Percentiles rank a stretch among this genome's conserved stretches.
phyloP scores from a whole-genome alignment of 73 alveolate genomes.

The Urostyla sp. region DNA sequence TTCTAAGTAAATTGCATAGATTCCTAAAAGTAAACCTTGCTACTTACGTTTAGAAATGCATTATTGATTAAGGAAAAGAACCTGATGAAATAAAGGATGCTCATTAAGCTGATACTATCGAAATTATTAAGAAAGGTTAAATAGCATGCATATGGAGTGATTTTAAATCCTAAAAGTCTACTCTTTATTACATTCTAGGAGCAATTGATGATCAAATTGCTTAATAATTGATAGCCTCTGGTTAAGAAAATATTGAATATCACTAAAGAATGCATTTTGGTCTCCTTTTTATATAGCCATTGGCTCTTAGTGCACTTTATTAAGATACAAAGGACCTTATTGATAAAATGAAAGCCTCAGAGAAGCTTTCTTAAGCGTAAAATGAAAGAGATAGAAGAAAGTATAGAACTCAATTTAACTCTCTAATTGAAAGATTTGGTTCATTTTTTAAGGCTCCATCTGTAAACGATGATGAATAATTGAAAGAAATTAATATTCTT shows the following conservation, averaged over 20 bases:
- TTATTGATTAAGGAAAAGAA: conserved; percentile 65
- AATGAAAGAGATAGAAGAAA: conserved; percentile 59
- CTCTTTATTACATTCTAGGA: conserved; percentile 50
- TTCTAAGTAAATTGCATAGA: conserved; percentile 77
- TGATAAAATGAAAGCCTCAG: conserved; percentile 47
- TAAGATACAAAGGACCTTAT: conserved; percentile 52
- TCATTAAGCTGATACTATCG: background rate
- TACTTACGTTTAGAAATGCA: conserved; percentile 80
- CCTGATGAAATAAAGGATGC: conserved; percentile 58
- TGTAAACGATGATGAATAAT: conserved; percentile 42
- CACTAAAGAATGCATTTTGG: conserved; percentile 14
- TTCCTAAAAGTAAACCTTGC: conserved; percentile 83
- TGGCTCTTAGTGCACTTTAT: conserved; percentile 22
- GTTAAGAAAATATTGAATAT: conserved; percentile 4
- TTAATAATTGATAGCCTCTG: background rate
- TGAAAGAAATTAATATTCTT: background rate
- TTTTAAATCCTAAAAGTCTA: conserved; percentile 42
- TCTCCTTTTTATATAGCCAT: conserved; percentile 39
- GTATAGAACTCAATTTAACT: conserved; percentile 18
- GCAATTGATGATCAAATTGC: conserved; percentile 35
- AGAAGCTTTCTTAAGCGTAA: conserved; percentile 20
- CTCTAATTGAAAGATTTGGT: conserved; percentile 47
- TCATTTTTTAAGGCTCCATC: conserved; percentile 53
- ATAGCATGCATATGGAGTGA: conserved; percentile 54
- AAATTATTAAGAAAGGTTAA: background rate